Base-by-base conservation (phyloP, 495 filamentous ascomycete genomes). In the Aspergillus ostianus region DNA sequence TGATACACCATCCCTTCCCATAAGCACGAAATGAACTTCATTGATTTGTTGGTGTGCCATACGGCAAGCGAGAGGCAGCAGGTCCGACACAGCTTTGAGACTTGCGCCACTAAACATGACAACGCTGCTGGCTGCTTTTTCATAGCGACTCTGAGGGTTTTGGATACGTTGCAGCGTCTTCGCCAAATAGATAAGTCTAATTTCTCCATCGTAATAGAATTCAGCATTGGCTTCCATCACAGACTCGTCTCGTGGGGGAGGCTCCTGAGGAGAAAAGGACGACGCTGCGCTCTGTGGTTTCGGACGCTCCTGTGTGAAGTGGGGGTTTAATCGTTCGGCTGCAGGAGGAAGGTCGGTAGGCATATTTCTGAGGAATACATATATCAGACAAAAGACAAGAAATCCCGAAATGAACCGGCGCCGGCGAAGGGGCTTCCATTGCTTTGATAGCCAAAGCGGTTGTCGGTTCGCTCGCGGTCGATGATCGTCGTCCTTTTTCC, bases 401-500 rank as follows among this genome's bases (percentile, higher is more conserved):
- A 85, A 12, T 5, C 62, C 67, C 18, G 81, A 44, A 6, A 81
- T 32, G 7, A 85, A 58, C 47, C 81, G 70, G 50, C 81, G 76
- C 59, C 72, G 74, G 51, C 81, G 78, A 47, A 73, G 72, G 18
- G 61, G 57, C 51, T 69, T 70, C 59, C 73, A 74, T 46, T 60
- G 61, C 27, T 67, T 68, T 58, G 71, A 60, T 17, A 70, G 58
- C 44, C 70, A 63, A 44, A 68, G 60, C 51, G 64, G 67, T 21
- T 58, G 44, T 50, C 56, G 59, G 29, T 64, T 65, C 21, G 60
- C 61, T 36, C 59, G 62, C 5, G 73, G 76, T 55, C 75, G 80
- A 67, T 84, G 82, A 64, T 88, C 86, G 67, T 89, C 86, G 67
- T 88, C 80, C 58, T 82, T 84, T 74, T 88, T 88, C 50, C 85